A percentile compares a stretch with the other conserved stretches of the same genome.
Conservation (phyloP, 2,329 filamentous ascomycete species). For the Fusarium cyanostomum region DNA sequence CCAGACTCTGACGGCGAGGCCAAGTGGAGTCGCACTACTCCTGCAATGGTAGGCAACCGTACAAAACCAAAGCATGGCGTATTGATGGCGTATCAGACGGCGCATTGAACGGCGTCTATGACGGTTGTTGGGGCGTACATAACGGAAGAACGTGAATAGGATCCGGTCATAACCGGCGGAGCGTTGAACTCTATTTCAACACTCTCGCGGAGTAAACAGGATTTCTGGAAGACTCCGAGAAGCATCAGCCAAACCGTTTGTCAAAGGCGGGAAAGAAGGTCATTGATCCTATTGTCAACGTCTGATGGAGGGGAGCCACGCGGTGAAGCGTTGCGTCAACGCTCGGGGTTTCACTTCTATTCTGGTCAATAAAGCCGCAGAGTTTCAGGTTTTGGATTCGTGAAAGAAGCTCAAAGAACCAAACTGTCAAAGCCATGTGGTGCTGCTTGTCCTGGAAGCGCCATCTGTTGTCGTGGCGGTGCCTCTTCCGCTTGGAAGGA, state of each 20-base stretch:
- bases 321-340: conserved; percentile 4
- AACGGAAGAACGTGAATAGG: conserved; percentile 32
- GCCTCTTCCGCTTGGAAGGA: conserved; percentile 33
- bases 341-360: conserved; percentile 5
- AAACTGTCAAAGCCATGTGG: conserved; percentile 31
- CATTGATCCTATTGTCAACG: conserved; percentile 7
- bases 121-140: conserved; percentile 17
- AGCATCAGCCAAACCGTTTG: conserved; percentile 5
- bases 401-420: conserved; percentile 15
- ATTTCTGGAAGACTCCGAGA: conserved; percentile 22
- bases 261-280: conserved; percentile 10
- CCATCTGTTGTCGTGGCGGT: conserved; percentile 16
- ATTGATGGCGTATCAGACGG: conserved; percentile 29
- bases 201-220: not conserved
- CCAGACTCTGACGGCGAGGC: conserved; percentile 1
- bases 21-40: conserved; percentile 22
- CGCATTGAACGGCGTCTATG: conserved; percentile 26
- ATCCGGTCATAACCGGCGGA: conserved; percentile 10
- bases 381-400: conserved; percentile 29
- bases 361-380: conserved; percentile 22
- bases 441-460: not conserved
- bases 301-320: conserved; percentile 4
- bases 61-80: conserved; percentile 2
- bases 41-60: conserved; percentile 4
- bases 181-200: conserved; percentile 31